Evolutionary conservation across 148 eudicot species (phyloP), one percentile per base, ranked within the genome.

Genomic region (Nyssa sinensis): DNA sequence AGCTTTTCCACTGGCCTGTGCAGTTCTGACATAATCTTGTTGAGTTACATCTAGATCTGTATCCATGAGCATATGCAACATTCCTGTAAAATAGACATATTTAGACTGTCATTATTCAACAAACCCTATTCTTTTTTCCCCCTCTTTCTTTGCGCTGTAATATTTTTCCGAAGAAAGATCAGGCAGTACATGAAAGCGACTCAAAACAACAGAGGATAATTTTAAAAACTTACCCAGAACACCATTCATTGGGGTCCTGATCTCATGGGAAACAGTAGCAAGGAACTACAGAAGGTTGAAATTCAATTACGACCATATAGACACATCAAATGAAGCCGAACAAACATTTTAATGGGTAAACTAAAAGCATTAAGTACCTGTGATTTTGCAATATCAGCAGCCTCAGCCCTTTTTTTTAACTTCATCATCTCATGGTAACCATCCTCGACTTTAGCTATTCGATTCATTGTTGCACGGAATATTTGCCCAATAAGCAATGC

Each of bases 161-260:
- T n/a, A n/a, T n/a, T n/a, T n/a, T n/a, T n/a, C n/a, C n/a, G n/a
- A n/a, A n/a, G n/a, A n/a, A n/a, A n/a, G 28, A n/a, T n/a, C n/a
- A n/a, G n/a, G n/a, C 49, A 61, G 39, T 28, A 25, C 27, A 27
- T 14, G 0, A 9, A 59, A 58, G 39, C n/a, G n/a, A n/a, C n/a
- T 41, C 33, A 19, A 41, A 58, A 61, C 14, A 23, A 41, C 8
- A 62, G 19, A 39, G 23, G n/a, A n/a, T n/a, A n/a, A 29, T 55
- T 16, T 29, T n/a, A n/a, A n/a, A 53, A 24, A 39, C 81, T 88
- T 76, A 94, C 98, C 98, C 60, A 95, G 82, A 68, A 95, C 97
- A 66, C 98, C 97, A 80, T 95, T 95, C 98, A 95, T 95, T 12
- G 98, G 98, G 76, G 98, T 95, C 73, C 98, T 81, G 81, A 95